Evolutionary conservation across 2,329 filamentous ascomycete species (phyloP).

Genomic region (Fusarium beomiforme): DNA sequence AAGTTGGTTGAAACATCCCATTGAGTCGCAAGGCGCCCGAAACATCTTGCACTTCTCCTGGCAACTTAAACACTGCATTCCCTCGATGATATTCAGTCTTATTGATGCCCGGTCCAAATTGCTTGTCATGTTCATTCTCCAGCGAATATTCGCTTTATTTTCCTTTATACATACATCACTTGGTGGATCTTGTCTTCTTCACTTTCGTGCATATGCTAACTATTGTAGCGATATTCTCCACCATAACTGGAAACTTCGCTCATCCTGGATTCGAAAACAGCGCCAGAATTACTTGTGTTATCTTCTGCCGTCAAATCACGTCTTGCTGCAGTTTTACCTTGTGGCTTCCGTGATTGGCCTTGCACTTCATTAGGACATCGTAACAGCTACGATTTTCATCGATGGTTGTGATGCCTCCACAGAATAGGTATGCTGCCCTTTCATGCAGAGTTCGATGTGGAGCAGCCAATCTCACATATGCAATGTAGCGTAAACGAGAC

Average conservation of each 20-base stretch:
- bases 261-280: conserved; percentile 10
- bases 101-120: not conserved
- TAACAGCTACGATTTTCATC: conserved; percentile 9
- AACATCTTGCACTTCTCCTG: conserved; percentile 20
- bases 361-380: conserved; percentile 16
- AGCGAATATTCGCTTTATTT: not conserved
- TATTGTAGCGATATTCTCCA: conserved; percentile 25
- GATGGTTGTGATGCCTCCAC: conserved; percentile 47
- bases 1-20: conserved; percentile 24
- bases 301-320: conserved; percentile 21
- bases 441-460: not conserved
- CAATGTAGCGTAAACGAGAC: conserved; percentile 30
- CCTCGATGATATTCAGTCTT: not conserved
- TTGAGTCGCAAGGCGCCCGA: conserved; percentile 19
- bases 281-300: conserved; percentile 1
- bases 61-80: conserved; percentile 3
- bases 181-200: conserved; percentile 21
- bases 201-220: conserved; percentile 28
- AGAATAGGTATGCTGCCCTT: conserved; percentile 41
- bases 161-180: not conserved
- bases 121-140: not conserved
- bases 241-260: conserved; percentile 11
- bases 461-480: conserved; percentile 20
- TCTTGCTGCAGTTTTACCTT: not conserved
- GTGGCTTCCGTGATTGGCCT: not conserved